Percentiles rank a stretch among this genome's conserved stretches.
Evolutionary conservation across 139 green algal species (phyloP).

Genomic region (Gonium pectorale): DNA sequence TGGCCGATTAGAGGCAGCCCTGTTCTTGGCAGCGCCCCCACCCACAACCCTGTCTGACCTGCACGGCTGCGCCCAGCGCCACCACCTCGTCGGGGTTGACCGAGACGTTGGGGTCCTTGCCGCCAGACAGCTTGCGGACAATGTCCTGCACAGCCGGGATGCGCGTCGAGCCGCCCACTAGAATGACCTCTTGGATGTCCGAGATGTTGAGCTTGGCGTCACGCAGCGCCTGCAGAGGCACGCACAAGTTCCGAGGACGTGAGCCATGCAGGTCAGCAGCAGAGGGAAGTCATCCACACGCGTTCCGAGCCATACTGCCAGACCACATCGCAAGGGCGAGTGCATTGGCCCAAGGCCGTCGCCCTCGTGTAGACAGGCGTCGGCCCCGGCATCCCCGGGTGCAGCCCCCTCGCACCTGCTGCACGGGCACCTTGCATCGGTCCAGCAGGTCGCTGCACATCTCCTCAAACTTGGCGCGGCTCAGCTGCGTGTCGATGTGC

Average conservation of each 20-base stretch:
- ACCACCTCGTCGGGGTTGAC: conserved; percentile 99
- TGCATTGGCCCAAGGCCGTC: too few relatives aligned
- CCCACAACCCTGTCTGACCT: too few relatives aligned
- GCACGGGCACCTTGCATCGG: conserved; percentile 88
- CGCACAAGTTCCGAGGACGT: too few relatives aligned
- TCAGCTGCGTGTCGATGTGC: conserved; percentile 96
- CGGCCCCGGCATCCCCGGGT: too few relatives aligned
- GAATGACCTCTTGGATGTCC: conserved; percentile 95
- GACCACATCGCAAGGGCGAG: too few relatives aligned
- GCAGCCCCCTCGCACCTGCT: conserved; percentile 74
- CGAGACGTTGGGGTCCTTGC: conserved; percentile 95
- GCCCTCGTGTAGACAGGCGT: too few relatives aligned
- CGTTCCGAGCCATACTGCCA: too few relatives aligned
- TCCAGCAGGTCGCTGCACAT: conserved; percentile 95
- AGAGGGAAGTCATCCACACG: too few relatives aligned
- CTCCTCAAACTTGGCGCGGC: conserved; percentile 90
- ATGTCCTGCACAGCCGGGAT: conserved; percentile 96
- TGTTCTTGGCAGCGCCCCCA: too few relatives aligned
- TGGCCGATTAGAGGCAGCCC: too few relatives aligned
- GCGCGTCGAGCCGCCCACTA: conserved; percentile 96
- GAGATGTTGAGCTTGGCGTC: conserved; percentile 94
- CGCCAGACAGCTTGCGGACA: conserved; percentile 86
- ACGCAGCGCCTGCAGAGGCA: conserved; percentile 69
- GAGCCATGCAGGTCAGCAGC: too few relatives aligned
- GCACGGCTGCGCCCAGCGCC: conserved; percentile 96